Conservation (phyloP, 306 rosid species). For the Neltuma alba region DNA sequence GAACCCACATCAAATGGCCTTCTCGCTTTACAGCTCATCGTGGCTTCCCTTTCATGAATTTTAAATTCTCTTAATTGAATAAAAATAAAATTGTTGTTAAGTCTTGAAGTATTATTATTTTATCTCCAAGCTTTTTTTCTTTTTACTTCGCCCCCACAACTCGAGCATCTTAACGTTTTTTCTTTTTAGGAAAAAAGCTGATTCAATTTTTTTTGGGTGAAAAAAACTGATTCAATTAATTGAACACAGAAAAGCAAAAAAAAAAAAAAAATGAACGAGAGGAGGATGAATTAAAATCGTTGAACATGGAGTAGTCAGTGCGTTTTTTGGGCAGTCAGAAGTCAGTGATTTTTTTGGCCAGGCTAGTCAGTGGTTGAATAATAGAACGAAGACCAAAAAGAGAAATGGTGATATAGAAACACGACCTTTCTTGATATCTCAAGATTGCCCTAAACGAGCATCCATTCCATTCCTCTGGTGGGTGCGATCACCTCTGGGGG, state of each 20-base stretch:
- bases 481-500: constrained; percentile 30
- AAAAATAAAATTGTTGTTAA: not conserved
- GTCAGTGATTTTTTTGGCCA: not conserved
- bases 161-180: too few relatives aligned
- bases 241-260: not conserved
- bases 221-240: not conserved
- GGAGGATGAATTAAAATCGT: not conserved
- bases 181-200: too few relatives aligned
- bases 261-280: not conserved
- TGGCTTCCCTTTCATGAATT: not conserved
- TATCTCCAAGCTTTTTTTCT: not conserved
- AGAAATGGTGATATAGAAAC: not conserved
- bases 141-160: not conserved
- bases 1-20: not conserved
- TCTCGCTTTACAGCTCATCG: not conserved
- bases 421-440: not conserved
- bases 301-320: not conserved
- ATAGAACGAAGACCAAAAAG: not conserved
- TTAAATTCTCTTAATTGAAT: not conserved
- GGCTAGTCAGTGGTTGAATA: constrained; percentile 12
- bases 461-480: constrained; percentile 23
- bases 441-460: constrained; percentile 38
- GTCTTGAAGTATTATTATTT: not conserved
- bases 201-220: too few relatives aligned
- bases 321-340: not conserved